Base-by-base conservation (phyloP, 73 alveolate species). In the Paramecium sexaurelia region DNA sequence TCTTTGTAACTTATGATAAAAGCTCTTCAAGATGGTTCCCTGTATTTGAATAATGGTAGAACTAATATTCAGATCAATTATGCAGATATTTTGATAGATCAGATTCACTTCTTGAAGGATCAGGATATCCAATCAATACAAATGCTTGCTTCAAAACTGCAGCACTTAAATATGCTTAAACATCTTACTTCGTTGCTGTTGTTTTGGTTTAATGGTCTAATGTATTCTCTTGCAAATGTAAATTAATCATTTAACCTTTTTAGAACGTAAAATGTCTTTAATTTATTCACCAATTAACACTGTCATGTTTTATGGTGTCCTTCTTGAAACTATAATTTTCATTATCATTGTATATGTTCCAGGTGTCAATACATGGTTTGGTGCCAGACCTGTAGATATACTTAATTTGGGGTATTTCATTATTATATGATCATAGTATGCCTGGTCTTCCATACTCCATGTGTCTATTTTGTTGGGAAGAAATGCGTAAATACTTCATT, bases 361-460 rank as follows among this genome's bases (percentile, higher is more conserved):
- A 26, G 94, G 94, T 8, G 94, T 88, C 15, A 68, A 88, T 43
- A 71, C 55, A 10, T 43, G 73, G 40, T 88, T 88, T 45, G 94
- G 94, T 69, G 94, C 91, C 24, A 88, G 94, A 88, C 90, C 94
- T 8, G 84, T 88, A 0, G 94, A 88, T 88, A 35, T 87, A 20
- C 47, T 37, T 20, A 78, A 78, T 78, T 78, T 78, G 32, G 90
- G 90, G 90, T 78, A 78, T 45, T 29, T 0, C 8, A 24, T 29
- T 3, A 32, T 4, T 3, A 1, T 11, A 11, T 8, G 2, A 43
- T 6, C 47, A 24, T 26, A 82, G 94, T 24, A 88, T 88, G 75
- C 94, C 94, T 0, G 94, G 94, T 1, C 83, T 88, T 7, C 94
- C 94, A 24, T 88, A 56, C 61, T 88, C 94, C 10, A 88, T 88